Percentiles rank a stretch among this genome's conserved stretches.
Conservation (phyloP, 148 eudicot genomes). For the Suaeda aralocaspica region DNA sequence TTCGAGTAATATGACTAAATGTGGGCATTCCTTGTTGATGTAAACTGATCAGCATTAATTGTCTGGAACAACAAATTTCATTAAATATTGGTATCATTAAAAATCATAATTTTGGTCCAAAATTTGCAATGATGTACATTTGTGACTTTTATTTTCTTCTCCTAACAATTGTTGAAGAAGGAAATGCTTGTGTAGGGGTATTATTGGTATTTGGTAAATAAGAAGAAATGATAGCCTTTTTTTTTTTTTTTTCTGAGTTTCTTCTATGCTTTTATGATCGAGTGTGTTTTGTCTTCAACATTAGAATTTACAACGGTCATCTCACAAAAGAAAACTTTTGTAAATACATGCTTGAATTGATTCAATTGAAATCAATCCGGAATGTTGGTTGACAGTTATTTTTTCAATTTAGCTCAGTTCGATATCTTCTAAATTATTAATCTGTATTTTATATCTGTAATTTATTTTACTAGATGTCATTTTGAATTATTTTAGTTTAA, state of each 20-base stretch:
- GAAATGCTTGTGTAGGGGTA: no score
- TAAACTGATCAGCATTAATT: constrained; percentile 17
- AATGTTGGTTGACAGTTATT: no score
- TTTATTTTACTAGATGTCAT: no score
- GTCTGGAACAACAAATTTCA: constrained; percentile 25
- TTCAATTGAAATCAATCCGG: no score
- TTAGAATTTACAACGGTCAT: not conserved
- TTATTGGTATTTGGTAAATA: no score
- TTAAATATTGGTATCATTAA: constrained; percentile 11
- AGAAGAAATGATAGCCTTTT: not conserved
- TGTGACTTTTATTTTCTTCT: not conserved
- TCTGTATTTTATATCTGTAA: no score
- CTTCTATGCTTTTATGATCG: not conserved
- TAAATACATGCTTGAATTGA: not conserved
- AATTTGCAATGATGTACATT: constrained; percentile 18
- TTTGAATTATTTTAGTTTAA: no score
- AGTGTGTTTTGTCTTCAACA: not conserved
- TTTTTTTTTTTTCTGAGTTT: not conserved
- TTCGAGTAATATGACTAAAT: constrained; percentile 8
- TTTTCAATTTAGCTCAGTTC: no score
- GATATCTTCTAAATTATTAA: no score
- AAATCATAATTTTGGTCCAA: constrained; percentile 14
- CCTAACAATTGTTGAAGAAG: not conserved
- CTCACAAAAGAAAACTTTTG: not conserved
- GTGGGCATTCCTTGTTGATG: constrained; percentile 23